Evolutionary conservation across 164 flowering plant species (phyloP), one percentile per base, ranked within the genome.

Genomic region (Piper longum): DNA sequence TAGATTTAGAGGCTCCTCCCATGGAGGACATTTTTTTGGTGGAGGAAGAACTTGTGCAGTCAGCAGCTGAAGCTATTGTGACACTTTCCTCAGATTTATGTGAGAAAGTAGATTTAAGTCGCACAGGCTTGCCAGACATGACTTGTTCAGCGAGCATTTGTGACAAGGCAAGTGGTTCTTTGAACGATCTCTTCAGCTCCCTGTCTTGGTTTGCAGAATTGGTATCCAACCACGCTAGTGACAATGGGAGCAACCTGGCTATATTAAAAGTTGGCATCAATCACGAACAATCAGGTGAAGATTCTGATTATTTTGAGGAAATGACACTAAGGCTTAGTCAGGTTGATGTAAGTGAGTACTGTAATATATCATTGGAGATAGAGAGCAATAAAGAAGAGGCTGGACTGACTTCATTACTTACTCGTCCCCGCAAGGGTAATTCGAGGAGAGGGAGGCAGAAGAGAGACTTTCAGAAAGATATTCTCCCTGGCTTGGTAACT

Each of bases 391-490:
- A 69, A 48, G 64, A 80, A 65, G 97, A 83, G 36, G 36, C 36
- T 2, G 83, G 70, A 39, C n/a, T 71, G 40, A 57, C 68, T 41
- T 39, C 69, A 41, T 12, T 74, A 59, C 42, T 71, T 36, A 74
- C 60, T 19, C 72, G 88, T 45, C 78, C 74, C n/a, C 77, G 91
- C n/a, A 83, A 76, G 70, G 93, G 91, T 26, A 84, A 79, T n/a
- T 76, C 79, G 54, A 83, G 93, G 73, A 78, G 96, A 69, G 95
- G 97, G 61, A 85, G 96, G 78, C 96, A 82, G 67, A 71, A 83
- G 67, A 81, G 87, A 81, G 99, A 95, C 70, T 95, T 95, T 71
- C 99, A 91, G 67, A 80, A 89, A 75, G 99, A 95, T 73, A 86
- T 89, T 66, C 88, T 95, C 59, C 99, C 99, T 2, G 88, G 96